phyloP scores from a whole-genome alignment of 768 basidiomycete genomes.

The Kwoniella bestiolae region DNA sequence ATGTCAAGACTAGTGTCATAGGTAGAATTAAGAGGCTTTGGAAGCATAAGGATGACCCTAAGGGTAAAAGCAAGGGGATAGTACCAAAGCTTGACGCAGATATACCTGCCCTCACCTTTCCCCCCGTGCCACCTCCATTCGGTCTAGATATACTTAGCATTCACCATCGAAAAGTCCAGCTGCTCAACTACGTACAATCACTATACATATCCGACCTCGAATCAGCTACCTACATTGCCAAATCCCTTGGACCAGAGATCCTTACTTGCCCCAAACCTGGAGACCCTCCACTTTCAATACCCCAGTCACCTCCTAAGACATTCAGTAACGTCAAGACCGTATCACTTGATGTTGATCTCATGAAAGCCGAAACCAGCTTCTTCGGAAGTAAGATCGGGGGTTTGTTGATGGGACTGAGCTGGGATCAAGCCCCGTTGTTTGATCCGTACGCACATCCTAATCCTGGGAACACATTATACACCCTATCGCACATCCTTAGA shows the following conservation, averaged over 20 bases:
- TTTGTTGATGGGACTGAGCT: neutral
- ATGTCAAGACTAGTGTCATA: neutral
- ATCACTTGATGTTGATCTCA: neutral
- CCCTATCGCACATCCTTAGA: neutral
- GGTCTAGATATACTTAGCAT: neutral
- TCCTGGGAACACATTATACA: neutral
- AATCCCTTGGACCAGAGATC: neutral
- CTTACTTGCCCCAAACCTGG: neutral
- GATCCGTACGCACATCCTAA: neutral
- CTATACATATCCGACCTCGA: neutral
- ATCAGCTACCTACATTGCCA: neutral
- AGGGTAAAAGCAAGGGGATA: too few relatives aligned
- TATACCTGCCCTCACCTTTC: neutral
- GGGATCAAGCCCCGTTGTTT: neutral
- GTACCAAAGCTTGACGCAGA: too few relatives aligned
- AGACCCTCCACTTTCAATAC: neutral
- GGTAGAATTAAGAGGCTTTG: too few relatives aligned
- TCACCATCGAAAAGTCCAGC: neutral
- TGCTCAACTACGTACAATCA: neutral
- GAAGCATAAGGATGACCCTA: too few relatives aligned
- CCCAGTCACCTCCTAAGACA: neutral
- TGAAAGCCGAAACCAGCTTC: neutral
- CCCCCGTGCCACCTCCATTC: neutral
- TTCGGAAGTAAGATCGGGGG: neutral
- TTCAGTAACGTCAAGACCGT: neutral